These are phyloP conservation scores for Hymenoscyphus infarciens DNA, from an alignment of 2,329 filamentous ascomycete species.

Conservation along the genomic window DNA sequence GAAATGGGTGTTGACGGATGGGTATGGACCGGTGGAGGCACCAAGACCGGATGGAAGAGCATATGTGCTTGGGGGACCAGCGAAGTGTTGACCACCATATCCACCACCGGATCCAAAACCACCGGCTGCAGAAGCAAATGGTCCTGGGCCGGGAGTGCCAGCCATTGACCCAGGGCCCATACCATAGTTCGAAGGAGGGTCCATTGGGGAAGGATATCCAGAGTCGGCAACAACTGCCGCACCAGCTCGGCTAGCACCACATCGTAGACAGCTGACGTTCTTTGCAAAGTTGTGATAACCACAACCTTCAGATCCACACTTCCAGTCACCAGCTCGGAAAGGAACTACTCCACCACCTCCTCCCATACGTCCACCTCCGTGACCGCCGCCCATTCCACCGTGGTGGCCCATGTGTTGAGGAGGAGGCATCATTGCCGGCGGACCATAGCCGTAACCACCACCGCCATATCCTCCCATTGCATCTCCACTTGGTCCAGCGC, in stretches of 20 bases:
- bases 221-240: slow-evolving; percentile 94
- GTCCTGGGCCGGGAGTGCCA: slow-evolving; percentile 73
- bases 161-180: slow-evolving; percentile 88
- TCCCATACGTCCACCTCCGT: slow-evolving; percentile 67
- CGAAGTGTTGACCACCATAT: slow-evolving; percentile 74
- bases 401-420: slow-evolving; percentile 69
- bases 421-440: slow-evolving; percentile 76
- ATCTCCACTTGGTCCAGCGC: slow-evolving; percentile 66
- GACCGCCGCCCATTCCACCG: slow-evolving; percentile 48
- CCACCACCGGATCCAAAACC: slow-evolving; percentile 63
- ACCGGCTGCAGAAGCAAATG: slow-evolving; percentile 66
- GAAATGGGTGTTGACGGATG: slow-evolving; percentile 78
- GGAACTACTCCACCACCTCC: slow-evolving; percentile 84
- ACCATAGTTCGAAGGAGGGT: slow-evolving; percentile 74
- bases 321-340: slow-evolving; percentile 98
- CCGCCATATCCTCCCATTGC: slow-evolving; percentile 62
- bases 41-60: slow-evolving; percentile 82
- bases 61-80: slow-evolving; percentile 83
- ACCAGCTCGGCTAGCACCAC: slow-evolving; percentile 88
- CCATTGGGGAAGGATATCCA: slow-evolving; percentile 86
- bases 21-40: slow-evolving; percentile 74
- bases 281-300: slow-evolving; percentile 99
- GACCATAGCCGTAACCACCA: slow-evolving; percentile 62
- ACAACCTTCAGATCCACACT: slow-evolving; percentile 95
- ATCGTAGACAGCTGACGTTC: slow-evolving; percentile 96